Percentiles rank a stretch among this genome's conserved stretches.
These are phyloP conservation scores for Solanum hybrid DNA, from an alignment of 305 asterid species.

Conservation along the genomic window DNA sequence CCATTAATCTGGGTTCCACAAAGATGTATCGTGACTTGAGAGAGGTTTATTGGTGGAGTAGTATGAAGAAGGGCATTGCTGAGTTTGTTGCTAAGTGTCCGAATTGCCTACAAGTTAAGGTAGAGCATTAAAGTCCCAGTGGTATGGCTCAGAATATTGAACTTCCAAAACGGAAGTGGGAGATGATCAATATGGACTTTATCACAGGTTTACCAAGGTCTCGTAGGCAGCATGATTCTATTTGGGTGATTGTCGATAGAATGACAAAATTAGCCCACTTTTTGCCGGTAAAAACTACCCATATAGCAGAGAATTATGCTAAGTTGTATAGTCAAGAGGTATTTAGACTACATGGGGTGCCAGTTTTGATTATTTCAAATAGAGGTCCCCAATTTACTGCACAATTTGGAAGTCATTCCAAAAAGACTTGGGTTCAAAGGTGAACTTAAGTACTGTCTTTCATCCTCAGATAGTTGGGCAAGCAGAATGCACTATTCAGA, in stretches of 20 bases:
- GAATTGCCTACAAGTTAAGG: not conserved
- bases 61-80: no score
- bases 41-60: no score
- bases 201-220: not conserved
- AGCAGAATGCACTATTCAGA: no score
- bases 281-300: no score
- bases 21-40: no score
- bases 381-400: not conserved
- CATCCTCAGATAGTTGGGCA: not conserved
- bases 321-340: not conserved
- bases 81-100: not conserved
- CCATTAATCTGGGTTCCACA: no score
- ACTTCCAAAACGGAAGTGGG: not conserved
- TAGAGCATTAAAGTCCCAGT: not conserved
- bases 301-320: not conserved
- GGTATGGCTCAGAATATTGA: not conserved
- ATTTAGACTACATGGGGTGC: not conserved
- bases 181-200: not conserved
- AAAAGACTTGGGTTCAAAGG: not conserved
- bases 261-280: not conserved
- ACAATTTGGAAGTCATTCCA: not conserved
- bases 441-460: not conserved
- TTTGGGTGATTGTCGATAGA: not conserved
- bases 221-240: not conserved
- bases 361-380: no score